phyloP scores from a whole-genome alignment of 495 filamentous ascomycete genomes.

The Sabuloglossum arenarium region DNA sequence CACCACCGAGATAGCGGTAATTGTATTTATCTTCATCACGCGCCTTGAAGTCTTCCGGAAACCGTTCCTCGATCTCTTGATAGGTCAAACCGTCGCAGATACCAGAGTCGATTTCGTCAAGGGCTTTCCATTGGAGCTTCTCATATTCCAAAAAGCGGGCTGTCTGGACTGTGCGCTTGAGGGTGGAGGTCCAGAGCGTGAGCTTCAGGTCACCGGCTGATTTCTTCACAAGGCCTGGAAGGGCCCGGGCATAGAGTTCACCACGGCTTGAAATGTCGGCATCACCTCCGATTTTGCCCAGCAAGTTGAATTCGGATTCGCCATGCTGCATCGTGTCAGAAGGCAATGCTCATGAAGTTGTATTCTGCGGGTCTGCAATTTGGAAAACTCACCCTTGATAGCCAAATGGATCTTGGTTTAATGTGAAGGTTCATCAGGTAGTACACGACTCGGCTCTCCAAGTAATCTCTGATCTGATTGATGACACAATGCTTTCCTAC shows the following conservation, averaged over 20 bases:
- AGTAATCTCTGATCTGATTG: slow-evolving; percentile 89
- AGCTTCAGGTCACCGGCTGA: slow-evolving; percentile 66
- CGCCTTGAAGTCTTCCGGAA: slow-evolving; percentile 85
- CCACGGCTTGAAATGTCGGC: slow-evolving; percentile 71
- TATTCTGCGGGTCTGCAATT: background rate
- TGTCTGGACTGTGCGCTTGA: slow-evolving; percentile 81
- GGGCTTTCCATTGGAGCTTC: slow-evolving; percentile 93
- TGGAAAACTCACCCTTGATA: slow-evolving; percentile 53
- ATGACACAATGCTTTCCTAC: slow-evolving; percentile 89
- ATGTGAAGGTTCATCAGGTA: slow-evolving; percentile 98
- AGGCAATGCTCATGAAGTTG: background rate
- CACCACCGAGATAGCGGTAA: slow-evolving; percentile 92
- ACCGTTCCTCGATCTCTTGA: slow-evolving; percentile 69
- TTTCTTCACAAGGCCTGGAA: slow-evolving; percentile 60
- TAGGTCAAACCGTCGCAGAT: slow-evolving; percentile 95
- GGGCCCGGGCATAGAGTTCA: slow-evolving; percentile 58
- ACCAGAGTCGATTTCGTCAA: slow-evolving; percentile 91
- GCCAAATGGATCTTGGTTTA: slow-evolving; percentile 90
- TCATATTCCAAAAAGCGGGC: slow-evolving; percentile 69
- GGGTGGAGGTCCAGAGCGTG: slow-evolving; percentile 92
- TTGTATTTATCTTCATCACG: slow-evolving; percentile 98
- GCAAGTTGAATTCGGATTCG: slow-evolving; percentile 78
- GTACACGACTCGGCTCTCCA: slow-evolving; percentile 89
- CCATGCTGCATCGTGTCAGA: slow-evolving; percentile 44
- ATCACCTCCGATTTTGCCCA: slow-evolving; percentile 80